Evolutionary conservation across 1,284 basidiomycete species (phyloP), one percentile per base, ranked within the genome.

Genomic region (Pholiota adiposa): DNA sequence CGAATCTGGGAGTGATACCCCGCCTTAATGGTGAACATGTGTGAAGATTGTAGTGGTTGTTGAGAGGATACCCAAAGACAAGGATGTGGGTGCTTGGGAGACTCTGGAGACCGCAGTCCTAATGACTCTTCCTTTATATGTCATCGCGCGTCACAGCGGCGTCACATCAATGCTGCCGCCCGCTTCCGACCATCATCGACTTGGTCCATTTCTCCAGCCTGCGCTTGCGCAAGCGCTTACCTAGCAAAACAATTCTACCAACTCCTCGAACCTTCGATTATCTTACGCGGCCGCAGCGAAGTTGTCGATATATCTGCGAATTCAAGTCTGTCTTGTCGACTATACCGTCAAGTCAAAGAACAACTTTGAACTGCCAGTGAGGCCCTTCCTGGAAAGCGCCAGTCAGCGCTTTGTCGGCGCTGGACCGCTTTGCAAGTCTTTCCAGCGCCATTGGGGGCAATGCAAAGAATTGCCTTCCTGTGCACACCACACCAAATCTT

Each of bases 1-100:
- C 82, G 75, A 63, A 76, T 80, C 66, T 83, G 80, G 18, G 75
- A 74, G 40, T 73, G 69, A 67, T 82, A 83, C 12, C 78, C 80
- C 38, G 77, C 81, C 68, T 83, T 84, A 59, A 83, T 77, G 41
- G 77, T 77, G 71, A 83, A 83, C 77, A 81, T 81, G 64, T 65
- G 33, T 63, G 63, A 34, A 29, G 64, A 52, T 40, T 48, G 36
- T 55, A 59, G 50, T 23, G 56, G 60, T 41, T 58, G 56, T 46
- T 50, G 56, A 59, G 54, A 44, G 53, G 46, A 58, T 54, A 36
- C 29, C 23, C 38, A 55, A 38, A 56, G 61, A 53, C 52, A 64
- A 51, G 25, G 58, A 48, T 33, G 50, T 38, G 52, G 58, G 54
- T 44, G 58, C 51, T 52, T 33, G 50, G 34, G 53, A 48, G 23